Conservation (phyloP, 176 grass and related monocot species). For the Carex cristatella region DNA sequence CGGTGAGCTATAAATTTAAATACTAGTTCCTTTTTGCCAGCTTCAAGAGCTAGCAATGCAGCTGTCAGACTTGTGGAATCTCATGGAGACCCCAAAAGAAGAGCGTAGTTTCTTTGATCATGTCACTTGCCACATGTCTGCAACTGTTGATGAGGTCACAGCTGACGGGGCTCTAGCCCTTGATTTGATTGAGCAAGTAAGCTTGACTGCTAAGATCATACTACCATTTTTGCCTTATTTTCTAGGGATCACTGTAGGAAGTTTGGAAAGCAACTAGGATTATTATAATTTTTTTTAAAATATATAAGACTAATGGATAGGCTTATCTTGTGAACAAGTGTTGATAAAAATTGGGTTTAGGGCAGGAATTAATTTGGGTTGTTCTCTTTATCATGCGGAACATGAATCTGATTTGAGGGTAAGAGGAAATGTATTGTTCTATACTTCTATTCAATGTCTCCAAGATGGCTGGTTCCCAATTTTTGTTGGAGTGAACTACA, state of each 20-base stretch:
- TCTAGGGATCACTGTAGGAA: background rate
- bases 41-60: conserved; percentile 94
- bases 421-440: background rate
- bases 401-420: background rate
- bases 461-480: background rate
- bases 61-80: conserved; percentile 97
- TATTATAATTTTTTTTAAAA: background rate
- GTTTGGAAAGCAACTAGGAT: background rate
- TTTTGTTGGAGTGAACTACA: background rate
- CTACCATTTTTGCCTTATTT: background rate
- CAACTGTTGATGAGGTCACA: conserved; percentile 77
- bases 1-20: background rate
- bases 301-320: too few species aligned
- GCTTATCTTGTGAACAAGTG: too few species aligned
- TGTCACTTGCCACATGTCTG: conserved; percentile 80
- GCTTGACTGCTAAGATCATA: background rate
- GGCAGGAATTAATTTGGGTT: background rate
- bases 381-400: background rate
- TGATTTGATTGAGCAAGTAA: conserved; percentile 96
- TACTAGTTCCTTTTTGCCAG: conserved; percentile 26
- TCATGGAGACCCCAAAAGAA: conserved; percentile 86
- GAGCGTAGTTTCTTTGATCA: conserved; percentile 83
- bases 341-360: background rate
- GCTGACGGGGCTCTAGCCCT: conserved; percentile 75
- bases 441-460: background rate